A percentile compares a stretch with the other conserved stretches of the same genome.
Conservation (phyloP, 257 asterid species). For the Gentiana dahurica region DNA sequence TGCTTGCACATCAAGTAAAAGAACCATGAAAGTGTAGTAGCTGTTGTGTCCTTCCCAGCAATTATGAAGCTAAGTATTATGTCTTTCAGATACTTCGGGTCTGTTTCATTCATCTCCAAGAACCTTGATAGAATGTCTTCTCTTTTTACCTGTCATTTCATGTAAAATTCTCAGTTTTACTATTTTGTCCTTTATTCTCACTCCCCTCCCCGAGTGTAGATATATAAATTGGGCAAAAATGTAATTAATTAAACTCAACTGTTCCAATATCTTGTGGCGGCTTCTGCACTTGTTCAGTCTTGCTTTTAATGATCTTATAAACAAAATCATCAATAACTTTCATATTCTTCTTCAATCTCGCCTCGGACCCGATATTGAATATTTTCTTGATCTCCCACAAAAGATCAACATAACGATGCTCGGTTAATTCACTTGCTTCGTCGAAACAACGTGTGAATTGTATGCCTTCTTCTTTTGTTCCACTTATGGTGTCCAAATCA, state of each 20-base stretch:
- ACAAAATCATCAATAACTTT: constrained; percentile 42
- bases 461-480: constrained; percentile 30
- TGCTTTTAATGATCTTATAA: constrained; percentile 33
- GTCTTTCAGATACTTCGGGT: constrained; percentile 54
- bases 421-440: constrained; percentile 47
- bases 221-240: neutral
- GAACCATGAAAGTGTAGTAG: constrained; percentile 63
- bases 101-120: constrained; percentile 40
- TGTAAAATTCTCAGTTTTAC: too few species aligned
- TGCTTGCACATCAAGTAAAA: constrained; percentile 61
- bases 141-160: constrained; percentile 24
- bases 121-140: constrained; percentile 57
- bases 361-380: constrained; percentile 54
- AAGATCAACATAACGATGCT: constrained; percentile 39
- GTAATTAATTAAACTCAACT: neutral
- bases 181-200: too few species aligned
- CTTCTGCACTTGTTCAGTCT: constrained; percentile 29
- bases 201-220: too few species aligned
- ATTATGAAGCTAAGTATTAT: constrained; percentile 61
- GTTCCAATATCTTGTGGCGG: constrained; percentile 11
- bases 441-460: constrained; percentile 45
- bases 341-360: constrained; percentile 36
- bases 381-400: constrained; percentile 49
- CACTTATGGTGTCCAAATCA: constrained; percentile 45
- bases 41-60: constrained; percentile 72